phyloP scores from a whole-genome alignment of 2,329 filamentous ascomycete species.

The Fusarium nisikadoi region DNA sequence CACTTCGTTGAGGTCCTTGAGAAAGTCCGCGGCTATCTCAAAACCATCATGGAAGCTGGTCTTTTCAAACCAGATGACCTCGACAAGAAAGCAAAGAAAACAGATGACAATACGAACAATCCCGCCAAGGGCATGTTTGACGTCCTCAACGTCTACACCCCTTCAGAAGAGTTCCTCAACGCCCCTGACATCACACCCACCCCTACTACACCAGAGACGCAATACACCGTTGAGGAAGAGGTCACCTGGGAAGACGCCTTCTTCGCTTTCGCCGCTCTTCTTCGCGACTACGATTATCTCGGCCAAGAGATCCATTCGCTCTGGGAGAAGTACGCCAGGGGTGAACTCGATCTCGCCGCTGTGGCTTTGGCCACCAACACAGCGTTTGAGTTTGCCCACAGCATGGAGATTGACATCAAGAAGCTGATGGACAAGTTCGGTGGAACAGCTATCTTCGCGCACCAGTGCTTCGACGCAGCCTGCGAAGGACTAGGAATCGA shows the following conservation, averaged over 20 bases:
- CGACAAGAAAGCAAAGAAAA: background rate
- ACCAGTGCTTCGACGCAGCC: background rate
- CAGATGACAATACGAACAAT: background rate
- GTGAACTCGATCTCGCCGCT: slow-evolving; percentile 29
- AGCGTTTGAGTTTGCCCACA: slow-evolving; percentile 34
- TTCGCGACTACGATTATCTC: slow-evolving; percentile 16
- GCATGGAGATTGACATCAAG: slow-evolving; percentile 58
- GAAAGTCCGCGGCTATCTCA: slow-evolving; percentile 28
- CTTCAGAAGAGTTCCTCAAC: slow-evolving; percentile 31
- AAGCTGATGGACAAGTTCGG: slow-evolving; percentile 32
- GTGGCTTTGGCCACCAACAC: slow-evolving; percentile 34
- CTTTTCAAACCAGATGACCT: background rate
- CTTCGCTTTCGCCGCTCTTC: slow-evolving; percentile 24
- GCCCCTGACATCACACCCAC: slow-evolving; percentile 9
- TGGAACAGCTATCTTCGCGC: background rate
- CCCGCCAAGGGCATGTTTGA: slow-evolving; percentile 20
- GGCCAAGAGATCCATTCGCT: slow-evolving; percentile 9
- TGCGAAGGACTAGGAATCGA: slow-evolving; percentile 11
- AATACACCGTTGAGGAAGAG: slow-evolving; percentile 24
- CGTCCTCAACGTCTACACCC: slow-evolving; percentile 25
- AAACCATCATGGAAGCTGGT: slow-evolving; percentile 18
- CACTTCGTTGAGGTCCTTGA: slow-evolving; percentile 37
- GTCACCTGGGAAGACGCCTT: slow-evolving; percentile 9
- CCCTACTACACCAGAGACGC: background rate
- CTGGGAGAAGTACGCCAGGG: slow-evolving; percentile 8